phyloP scores from a whole-genome alignment of 202 grass and related monocot genomes.

The Schoenoplectus triqueter region DNA sequence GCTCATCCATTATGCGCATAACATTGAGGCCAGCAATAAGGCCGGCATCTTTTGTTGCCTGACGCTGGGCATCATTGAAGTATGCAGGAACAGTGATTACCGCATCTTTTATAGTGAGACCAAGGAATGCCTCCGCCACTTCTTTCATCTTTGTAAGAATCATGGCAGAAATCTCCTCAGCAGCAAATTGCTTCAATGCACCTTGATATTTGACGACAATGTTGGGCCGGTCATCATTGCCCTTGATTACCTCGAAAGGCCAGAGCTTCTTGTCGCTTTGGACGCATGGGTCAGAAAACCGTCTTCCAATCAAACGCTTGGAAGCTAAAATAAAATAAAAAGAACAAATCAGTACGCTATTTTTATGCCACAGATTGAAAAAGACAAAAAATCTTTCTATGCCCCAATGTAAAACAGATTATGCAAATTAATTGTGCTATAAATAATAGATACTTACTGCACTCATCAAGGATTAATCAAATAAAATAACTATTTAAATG shows the following conservation, averaged over 20 bases:
- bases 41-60: slow-evolving; percentile 87
- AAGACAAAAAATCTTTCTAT: no score
- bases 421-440: no score
- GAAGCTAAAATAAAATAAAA: not conserved
- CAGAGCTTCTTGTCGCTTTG: slow-evolving; percentile 54
- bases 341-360: not conserved
- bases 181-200: slow-evolving; percentile 64
- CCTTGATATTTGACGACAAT: slow-evolving; percentile 65
- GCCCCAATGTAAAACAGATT: no score
- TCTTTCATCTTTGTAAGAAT: slow-evolving; percentile 86
- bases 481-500: no score
- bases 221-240: slow-evolving; percentile 54
- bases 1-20: slow-evolving; percentile 36
- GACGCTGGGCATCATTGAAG: slow-evolving; percentile 90
- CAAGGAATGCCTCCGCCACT: slow-evolving; percentile 77
- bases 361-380: no score
- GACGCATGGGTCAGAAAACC: slow-evolving; percentile 2
- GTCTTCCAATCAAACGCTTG: slow-evolving; percentile 14
- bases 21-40: slow-evolving; percentile 71
- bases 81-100: slow-evolving; percentile 92
- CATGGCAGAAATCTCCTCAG: slow-evolving; percentile 74
- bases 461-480: no score
- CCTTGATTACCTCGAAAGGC: slow-evolving; percentile 73
- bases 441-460: no score
- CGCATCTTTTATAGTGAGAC: slow-evolving; percentile 59